Conservation (phyloP, 768 basidiomycete species). For the Cystobasidium tubakii region DNA sequence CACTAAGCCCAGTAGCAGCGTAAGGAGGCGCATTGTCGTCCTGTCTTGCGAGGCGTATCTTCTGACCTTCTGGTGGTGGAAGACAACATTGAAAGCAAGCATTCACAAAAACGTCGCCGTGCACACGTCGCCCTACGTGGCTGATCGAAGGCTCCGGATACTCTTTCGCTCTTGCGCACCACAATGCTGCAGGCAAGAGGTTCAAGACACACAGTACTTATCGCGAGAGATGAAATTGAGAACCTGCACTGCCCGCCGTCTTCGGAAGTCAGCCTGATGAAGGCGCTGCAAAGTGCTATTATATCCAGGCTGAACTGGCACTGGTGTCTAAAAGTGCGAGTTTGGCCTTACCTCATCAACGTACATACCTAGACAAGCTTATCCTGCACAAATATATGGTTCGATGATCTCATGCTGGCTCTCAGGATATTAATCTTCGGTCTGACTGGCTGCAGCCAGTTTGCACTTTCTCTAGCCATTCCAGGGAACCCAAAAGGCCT, state of each 20-base stretch:
- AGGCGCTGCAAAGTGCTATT: too few species aligned
- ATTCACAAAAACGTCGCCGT: background rate
- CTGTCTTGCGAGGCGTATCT: background rate
- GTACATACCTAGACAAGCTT: too few species aligned
- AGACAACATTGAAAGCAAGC: slow-evolving; percentile 2
- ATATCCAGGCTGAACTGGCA: too few species aligned
- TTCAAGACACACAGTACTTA: too few species aligned
- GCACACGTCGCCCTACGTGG: background rate
- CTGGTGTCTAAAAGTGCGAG: too few species aligned
- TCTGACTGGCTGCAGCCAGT: background rate
- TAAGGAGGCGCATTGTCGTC: background rate
- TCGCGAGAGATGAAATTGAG: too few species aligned
- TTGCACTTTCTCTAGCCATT: background rate
- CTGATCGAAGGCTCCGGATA: too few species aligned
- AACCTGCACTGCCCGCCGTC: too few species aligned
- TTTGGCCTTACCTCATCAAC: too few species aligned
- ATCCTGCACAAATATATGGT: background rate
- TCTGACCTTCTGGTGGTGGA: background rate
- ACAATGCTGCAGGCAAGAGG: too few species aligned
- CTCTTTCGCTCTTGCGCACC: too few species aligned
- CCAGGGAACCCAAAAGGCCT: background rate
- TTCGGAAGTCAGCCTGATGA: too few species aligned
- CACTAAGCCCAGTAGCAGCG: slow-evolving; percentile 7
- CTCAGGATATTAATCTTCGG: background rate
- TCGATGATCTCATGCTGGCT: background rate